phyloP scores from a whole-genome alignment of 371 early-diverging fungal species.

The Mortierella sp. region DNA sequence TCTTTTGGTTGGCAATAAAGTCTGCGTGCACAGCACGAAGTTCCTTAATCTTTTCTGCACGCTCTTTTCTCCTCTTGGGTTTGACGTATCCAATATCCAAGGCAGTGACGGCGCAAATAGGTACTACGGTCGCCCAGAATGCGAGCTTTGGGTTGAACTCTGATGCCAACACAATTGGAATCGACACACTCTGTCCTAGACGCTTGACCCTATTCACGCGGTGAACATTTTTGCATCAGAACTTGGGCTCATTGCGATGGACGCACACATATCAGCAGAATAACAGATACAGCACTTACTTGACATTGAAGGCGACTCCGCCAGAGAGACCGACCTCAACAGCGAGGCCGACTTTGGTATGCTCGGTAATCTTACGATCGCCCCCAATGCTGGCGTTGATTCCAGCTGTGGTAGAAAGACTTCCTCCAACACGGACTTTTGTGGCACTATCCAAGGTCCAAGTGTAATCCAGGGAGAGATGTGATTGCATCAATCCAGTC shows the following conservation, averaged over 20 bases:
- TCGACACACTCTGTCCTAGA: slow-evolving; percentile 84
- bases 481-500: slow-evolving; percentile 60
- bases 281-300: slow-evolving; percentile 59
- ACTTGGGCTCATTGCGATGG: no score
- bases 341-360: slow-evolving; percentile 80
- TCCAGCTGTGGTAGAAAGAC: slow-evolving; percentile 68
- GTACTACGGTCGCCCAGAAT: slow-evolving; percentile 77
- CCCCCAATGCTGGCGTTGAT: slow-evolving; percentile 69
- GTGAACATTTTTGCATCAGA: neutral
- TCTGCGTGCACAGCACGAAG: slow-evolving; percentile 85
- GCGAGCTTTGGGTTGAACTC: slow-evolving; percentile 79
- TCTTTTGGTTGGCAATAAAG: slow-evolving; percentile 77
- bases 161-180: slow-evolving; percentile 88
- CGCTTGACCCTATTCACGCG: slow-evolving; percentile 72
- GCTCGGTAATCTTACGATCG: slow-evolving; percentile 74
- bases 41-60: slow-evolving; percentile 76
- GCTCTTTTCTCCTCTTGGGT: slow-evolving; percentile 75
- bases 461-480: slow-evolving; percentile 47
- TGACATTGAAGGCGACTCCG: slow-evolving; percentile 82
- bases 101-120: slow-evolving; percentile 72
- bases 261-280: neutral
- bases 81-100: slow-evolving; percentile 79
- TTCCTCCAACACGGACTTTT: slow-evolving; percentile 48
- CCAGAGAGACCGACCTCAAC: slow-evolving; percentile 82
- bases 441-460: slow-evolving; percentile 43